These are phyloP conservation scores for Gentiana macrophylla DNA, from an alignment of 257 asterid species.

Conservation along the genomic window DNA sequence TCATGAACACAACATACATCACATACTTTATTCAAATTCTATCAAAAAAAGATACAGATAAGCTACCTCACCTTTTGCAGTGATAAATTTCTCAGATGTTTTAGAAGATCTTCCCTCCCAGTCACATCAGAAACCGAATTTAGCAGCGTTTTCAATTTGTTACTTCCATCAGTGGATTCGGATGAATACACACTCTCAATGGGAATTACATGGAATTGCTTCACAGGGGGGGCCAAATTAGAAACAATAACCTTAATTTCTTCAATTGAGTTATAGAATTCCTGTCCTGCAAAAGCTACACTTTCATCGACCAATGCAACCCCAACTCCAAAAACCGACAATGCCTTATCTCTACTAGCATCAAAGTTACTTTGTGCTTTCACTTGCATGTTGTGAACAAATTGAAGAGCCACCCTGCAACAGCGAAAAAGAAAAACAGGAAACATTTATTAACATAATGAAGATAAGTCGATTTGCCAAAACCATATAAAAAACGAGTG, in stretches of 20 bases:
- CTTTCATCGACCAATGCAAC: constrained; percentile 72
- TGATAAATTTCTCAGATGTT: constrained; percentile 44
- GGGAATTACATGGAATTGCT: constrained; percentile 43
- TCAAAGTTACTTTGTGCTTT: constrained; percentile 76
- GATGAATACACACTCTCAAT: constrained; percentile 48
- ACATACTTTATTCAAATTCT: too few species aligned
- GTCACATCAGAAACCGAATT: constrained; percentile 47
- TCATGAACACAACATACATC: constrained; percentile 2
- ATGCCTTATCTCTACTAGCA: constrained; percentile 68
- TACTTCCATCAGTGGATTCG: constrained; percentile 32
- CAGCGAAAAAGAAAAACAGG: constrained; percentile 1
- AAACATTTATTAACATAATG: too few species aligned
- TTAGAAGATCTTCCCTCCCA: constrained; percentile 66
- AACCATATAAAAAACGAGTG: not conserved
- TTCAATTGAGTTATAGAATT: constrained; percentile 27
- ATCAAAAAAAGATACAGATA: not conserved
- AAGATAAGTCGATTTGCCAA: not conserved
- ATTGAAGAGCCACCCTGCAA: constrained; percentile 88
- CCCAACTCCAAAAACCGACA: constrained; percentile 86
- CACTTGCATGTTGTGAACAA: constrained; percentile 80
- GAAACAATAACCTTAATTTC: constrained; percentile 51
- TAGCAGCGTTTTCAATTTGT: constrained; percentile 35
- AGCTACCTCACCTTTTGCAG: constrained; percentile 63
- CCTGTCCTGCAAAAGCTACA: constrained; percentile 19
- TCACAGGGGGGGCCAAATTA: constrained; percentile 56